These are phyloP conservation scores for Diaporthe vaccinii DNA, from an alignment of 2,329 filamentous ascomycete species.

Conservation along the genomic window DNA sequence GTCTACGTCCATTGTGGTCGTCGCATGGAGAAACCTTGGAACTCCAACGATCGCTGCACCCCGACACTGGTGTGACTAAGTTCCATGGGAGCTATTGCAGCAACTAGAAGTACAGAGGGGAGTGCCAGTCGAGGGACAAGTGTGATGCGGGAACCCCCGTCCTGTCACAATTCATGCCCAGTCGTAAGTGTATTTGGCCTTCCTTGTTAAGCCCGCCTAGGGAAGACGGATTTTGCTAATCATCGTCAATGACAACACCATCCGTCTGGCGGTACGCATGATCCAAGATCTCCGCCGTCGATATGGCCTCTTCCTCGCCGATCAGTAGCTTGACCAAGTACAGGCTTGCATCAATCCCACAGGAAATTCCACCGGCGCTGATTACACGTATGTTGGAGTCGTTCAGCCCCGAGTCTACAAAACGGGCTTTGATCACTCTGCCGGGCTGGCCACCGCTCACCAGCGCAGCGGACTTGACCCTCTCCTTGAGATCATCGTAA, in stretches of 20 bases:
- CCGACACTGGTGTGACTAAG: too few species aligned
- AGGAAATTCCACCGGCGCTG: constrained; percentile 1
- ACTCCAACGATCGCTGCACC: too few species aligned
- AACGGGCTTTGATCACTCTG: neutral
- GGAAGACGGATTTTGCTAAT: neutral
- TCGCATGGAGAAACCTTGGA: too few species aligned
- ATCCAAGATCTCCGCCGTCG: constrained; percentile 30
- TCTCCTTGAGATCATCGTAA: constrained; percentile 3
- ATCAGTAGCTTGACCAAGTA: constrained; percentile 30
- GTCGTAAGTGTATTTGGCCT: neutral
- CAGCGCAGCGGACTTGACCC: neutral
- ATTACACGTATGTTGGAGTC: neutral
- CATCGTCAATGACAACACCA: constrained; percentile 9
- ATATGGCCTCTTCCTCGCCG: constrained; percentile 27
- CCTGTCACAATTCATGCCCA: neutral
- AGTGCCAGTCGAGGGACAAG: neutral
- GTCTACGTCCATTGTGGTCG: too few species aligned
- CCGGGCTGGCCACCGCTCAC: neutral
- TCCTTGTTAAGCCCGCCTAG: neutral
- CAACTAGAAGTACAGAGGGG: neutral
- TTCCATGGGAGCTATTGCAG: neutral
- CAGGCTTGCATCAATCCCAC: constrained; percentile 17
- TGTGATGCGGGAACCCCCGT: neutral
- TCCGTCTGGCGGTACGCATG: constrained; percentile 37
- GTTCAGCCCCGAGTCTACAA: constrained; percentile 13